These are phyloP conservation scores for Teratosphaeria gauchensis DNA, from an alignment of 2,329 filamentous ascomycete genomes.

Conservation along the genomic window DNA sequence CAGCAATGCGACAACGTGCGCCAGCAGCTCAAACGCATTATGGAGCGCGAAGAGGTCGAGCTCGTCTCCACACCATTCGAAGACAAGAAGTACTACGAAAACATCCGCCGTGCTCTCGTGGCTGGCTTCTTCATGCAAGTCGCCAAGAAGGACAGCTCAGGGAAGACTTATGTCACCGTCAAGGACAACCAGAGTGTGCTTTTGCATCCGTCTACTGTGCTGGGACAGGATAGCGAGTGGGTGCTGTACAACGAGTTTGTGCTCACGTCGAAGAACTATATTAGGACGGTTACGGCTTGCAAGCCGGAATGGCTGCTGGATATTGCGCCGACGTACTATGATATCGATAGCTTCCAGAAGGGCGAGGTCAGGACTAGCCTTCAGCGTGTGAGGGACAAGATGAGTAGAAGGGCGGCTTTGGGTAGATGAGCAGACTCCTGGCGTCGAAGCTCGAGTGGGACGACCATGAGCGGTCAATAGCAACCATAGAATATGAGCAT, in stretches of 20 bases:
- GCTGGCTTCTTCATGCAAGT: slow-evolving; percentile 99
- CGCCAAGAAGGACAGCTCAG: slow-evolving; percentile 79
- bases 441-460: background rate
- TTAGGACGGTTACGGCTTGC: slow-evolving; percentile 84
- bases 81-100: slow-evolving; percentile 95
- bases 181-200: slow-evolving; percentile 94
- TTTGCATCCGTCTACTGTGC: slow-evolving; percentile 84
- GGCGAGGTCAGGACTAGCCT: slow-evolving; percentile 70
- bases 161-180: slow-evolving; percentile 88
- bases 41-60: slow-evolving; percentile 84
- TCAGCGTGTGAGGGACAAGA: slow-evolving; percentile 44
- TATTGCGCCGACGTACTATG: slow-evolving; percentile 88
- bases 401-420: slow-evolving; percentile 33
- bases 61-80: slow-evolving; percentile 83
- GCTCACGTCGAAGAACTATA: slow-evolving; percentile 95
- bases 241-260: slow-evolving; percentile 98
- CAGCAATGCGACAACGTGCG: slow-evolving; percentile 92
- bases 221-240: slow-evolving; percentile 87
- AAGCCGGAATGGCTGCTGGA: slow-evolving; percentile 93
- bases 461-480: background rate
- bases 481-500: background rate
- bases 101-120: slow-evolving; percentile 85
- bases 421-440: background rate
- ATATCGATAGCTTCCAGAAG: slow-evolving; percentile 69
- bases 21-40: slow-evolving; percentile 83